Base-by-base conservation (phyloP, 192 early-diverging fungal species). In the Entomortierella beljakovae region DNA sequence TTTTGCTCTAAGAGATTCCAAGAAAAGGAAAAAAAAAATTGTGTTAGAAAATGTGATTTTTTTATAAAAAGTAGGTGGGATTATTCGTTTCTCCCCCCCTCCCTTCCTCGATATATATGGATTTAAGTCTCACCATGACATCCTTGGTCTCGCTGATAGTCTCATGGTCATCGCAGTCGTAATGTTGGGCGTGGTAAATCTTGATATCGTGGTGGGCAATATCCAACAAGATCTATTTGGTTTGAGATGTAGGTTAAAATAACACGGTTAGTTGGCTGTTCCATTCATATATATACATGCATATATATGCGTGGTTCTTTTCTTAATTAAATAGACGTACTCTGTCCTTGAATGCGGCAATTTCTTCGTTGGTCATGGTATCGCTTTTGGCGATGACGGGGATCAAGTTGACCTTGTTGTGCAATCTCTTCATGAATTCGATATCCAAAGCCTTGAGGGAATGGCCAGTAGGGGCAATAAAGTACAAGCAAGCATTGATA, bases 391-490 rank as follows among this genome's bases (percentile, higher is more conserved):
- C 93, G 71, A 95, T 92, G 51, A 95, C 92, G 42, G 94, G 94
- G 52, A 95, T 94, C 51, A 95, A 86, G 82, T 95, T 95, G 71
- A 95, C 93, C 77, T 91, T 90, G 59, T 90, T 92, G 80, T 93
- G 92, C 61, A 99, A 86, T 71, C 91, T 87, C 84, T 92, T 93
- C 96, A 99, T 98, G 54, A 98, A 95, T 70, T 93, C 93, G 79
- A 99, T 94, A 72, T 99, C 98, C 32, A 99, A 82, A 56, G 89
- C 94, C 86, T 86, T 95, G 75, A 94, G 90, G 81, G 88, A 89
- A 81, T 99, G 98, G 18, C 97, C 98, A 10, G 96, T 97, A 50
- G 98, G 97, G 54, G 95, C 92, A 80, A 99, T 98, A 79, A 99
- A 99, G 84, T 96, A 99, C 64, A 99, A 85, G 57, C 96, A 95